phyloP scores from a whole-genome alignment of 1,139 yeast species.

The Barnettozyma hawaiiensis region DNA sequence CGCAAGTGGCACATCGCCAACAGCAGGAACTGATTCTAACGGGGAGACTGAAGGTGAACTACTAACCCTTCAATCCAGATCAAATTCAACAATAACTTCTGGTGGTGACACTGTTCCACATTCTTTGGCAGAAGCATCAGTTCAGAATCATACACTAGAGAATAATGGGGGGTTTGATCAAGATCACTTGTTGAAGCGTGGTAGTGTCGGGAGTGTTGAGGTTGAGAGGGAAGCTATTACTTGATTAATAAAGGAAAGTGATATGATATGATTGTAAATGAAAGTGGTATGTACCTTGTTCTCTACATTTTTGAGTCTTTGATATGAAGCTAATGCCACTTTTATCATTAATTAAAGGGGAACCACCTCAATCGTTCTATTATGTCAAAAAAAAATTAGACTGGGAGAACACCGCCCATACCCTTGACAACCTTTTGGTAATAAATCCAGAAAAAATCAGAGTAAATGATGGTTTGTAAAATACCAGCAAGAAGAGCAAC shows the following conservation, averaged over 20 bases:
- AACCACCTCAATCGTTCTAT: neutral
- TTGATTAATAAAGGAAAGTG: neutral
- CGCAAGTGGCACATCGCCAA: neutral
- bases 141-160: neutral
- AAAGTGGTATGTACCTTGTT: too few relatives aligned
- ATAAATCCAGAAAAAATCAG: conserved; percentile 92
- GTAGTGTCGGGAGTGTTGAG: neutral
- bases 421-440: conserved; percentile 82
- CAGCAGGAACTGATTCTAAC: too few relatives aligned
- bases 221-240: neutral
- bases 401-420: conserved; percentile 70
- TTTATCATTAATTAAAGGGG: neutral
- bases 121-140: neutral
- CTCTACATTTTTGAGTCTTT: too few relatives aligned
- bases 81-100: conserved; percentile 3
- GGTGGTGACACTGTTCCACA: neutral
- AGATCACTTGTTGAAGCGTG: neutral
- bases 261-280: too few relatives aligned
- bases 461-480: conserved; percentile 78
- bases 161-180: neutral
- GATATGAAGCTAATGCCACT: too few relatives aligned
- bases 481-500: conserved; percentile 75
- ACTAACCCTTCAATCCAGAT: too few relatives aligned
- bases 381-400: too few relatives aligned
- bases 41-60: too few relatives aligned